Percentiles rank a stretch among this genome's conserved stretches.
These are phyloP conservation scores for Ambrosiella beaveri DNA, from an alignment of 2,329 filamentous ascomycete species.

Conservation along the genomic window DNA sequence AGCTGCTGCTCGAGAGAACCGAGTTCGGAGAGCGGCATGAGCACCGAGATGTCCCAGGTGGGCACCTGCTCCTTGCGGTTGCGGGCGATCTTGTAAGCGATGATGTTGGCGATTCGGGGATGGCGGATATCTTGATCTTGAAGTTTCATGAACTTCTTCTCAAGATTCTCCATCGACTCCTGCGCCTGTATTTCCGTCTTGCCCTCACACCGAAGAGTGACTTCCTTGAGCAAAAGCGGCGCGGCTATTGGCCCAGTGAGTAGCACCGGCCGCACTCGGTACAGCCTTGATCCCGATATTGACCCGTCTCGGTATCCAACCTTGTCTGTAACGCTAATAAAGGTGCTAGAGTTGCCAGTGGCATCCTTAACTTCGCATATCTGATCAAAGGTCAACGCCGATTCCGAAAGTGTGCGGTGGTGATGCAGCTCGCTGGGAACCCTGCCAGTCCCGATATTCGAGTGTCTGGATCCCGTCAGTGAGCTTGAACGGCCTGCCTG, in stretches of 20 bases:
- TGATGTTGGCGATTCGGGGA: constrained; percentile 57
- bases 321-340: constrained; percentile 55
- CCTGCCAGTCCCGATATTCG: too few relatives aligned
- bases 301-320: constrained; percentile 37
- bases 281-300: constrained; percentile 49
- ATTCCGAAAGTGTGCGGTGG: constrained; percentile 15
- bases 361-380: constrained; percentile 45
- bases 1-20: constrained; percentile 70
- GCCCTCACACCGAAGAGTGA: constrained; percentile 37
- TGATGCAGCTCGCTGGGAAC: too few relatives aligned
- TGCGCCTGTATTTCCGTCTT: constrained; percentile 50
- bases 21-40: constrained; percentile 63
- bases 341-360: constrained; percentile 45
- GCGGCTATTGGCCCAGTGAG: constrained; percentile 36
- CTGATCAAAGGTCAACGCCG: constrained; percentile 46
- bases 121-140: constrained; percentile 49
- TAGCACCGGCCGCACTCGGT: constrained; percentile 54
- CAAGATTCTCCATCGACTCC: constrained; percentile 58
- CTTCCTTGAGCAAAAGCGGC: constrained; percentile 58
- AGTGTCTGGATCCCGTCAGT: too few relatives aligned
- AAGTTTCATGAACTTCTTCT: constrained; percentile 57
- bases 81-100: constrained; percentile 66
- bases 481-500: constrained; percentile 14
- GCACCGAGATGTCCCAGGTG: constrained; percentile 55
- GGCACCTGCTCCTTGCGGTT: constrained; percentile 24